Percentiles rank a stretch among this genome's conserved stretches.
phyloP scores from a whole-genome alignment of 306 rosid species.

The Prunus fruticosa region DNA sequence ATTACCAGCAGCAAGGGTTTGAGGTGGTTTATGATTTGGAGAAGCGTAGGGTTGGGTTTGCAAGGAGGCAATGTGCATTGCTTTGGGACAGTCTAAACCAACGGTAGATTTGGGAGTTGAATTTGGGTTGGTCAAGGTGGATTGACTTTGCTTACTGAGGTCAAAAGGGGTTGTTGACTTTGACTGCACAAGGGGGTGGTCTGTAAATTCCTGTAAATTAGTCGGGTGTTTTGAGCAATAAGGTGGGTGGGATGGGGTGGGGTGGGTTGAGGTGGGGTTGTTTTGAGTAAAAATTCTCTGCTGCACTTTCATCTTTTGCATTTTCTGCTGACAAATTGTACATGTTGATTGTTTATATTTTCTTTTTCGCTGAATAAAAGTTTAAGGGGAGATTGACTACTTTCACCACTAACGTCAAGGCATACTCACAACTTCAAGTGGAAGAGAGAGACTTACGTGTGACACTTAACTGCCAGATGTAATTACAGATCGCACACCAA shows the following conservation, averaged over 20 bases:
- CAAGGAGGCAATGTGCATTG: slow-evolving; percentile 64
- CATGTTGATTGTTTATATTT: neutral
- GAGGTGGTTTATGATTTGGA: slow-evolving; percentile 83
- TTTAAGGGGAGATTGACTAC: rapidly evolving
- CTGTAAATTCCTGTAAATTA: slow-evolving; percentile 4
- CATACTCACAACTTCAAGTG: rapidly evolving
- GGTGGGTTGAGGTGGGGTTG: too few species aligned
- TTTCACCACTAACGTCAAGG: rapidly evolving
- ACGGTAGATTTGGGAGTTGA: slow-evolving; percentile 7
- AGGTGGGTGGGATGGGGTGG: neutral
- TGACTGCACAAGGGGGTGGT: neutral
- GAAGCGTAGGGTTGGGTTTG: slow-evolving; percentile 75
- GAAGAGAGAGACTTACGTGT: rapidly evolving
- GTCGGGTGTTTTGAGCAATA: neutral
- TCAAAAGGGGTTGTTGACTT: neutral
- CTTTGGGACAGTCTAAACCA: slow-evolving; percentile 76
- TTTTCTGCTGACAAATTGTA: neutral
- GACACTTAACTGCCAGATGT: rapidly evolving
- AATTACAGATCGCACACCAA: too few species aligned
- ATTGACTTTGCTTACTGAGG: neutral
- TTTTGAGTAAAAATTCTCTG: neutral
- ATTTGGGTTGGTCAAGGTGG: neutral
- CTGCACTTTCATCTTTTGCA: slow-evolving; percentile 24
- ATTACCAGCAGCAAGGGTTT: slow-evolving; percentile 92
- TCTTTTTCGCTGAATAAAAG: too few species aligned